phyloP scores from a whole-genome alignment of 352 stramenopile genomes.

The Globisporangium spiculum region DNA sequence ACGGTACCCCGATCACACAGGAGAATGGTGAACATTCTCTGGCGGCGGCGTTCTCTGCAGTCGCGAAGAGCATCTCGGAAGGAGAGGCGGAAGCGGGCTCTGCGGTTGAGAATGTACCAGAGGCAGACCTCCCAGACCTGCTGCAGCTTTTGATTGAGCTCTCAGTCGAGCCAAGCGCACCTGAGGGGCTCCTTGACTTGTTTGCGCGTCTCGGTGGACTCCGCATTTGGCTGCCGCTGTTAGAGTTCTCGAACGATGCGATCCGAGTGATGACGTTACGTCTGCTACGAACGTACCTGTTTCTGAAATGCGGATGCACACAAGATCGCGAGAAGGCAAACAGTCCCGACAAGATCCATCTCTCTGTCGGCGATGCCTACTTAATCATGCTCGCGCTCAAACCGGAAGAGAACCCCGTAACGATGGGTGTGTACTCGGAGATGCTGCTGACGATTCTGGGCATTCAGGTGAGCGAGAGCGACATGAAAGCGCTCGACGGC shows the following conservation, averaged over 20 bases:
- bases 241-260: slow-evolving; percentile 70
- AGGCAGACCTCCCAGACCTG: slow-evolving; percentile 69
- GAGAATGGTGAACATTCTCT: slow-evolving; percentile 39
- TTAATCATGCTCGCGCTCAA: slow-evolving; percentile 82
- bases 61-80: slow-evolving; percentile 57
- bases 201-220: slow-evolving; percentile 76
- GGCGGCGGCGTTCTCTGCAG: slow-evolving; percentile 35
- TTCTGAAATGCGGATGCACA: slow-evolving; percentile 67
- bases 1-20: slow-evolving; percentile 51
- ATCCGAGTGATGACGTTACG: slow-evolving; percentile 82
- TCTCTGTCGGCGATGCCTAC: slow-evolving; percentile 75
- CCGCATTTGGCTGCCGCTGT: slow-evolving; percentile 75
- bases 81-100: slow-evolving; percentile 65
- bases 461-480: slow-evolving; percentile 59
- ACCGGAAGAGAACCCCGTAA: slow-evolving; percentile 54
- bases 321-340: slow-evolving; percentile 64
- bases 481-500: slow-evolving; percentile 46
- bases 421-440: slow-evolving; percentile 80
- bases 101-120: slow-evolving; percentile 71
- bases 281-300: slow-evolving; percentile 75
- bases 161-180: slow-evolving; percentile 66
- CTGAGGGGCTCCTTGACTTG: slow-evolving; percentile 63
- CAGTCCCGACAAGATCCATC: slow-evolving; percentile 66
- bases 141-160: slow-evolving; percentile 78
- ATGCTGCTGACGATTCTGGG: slow-evolving; percentile 72